Evolutionary conservation across 1,139 yeast genomes (phyloP).

Genomic region (Kodamaea derodonti): DNA sequence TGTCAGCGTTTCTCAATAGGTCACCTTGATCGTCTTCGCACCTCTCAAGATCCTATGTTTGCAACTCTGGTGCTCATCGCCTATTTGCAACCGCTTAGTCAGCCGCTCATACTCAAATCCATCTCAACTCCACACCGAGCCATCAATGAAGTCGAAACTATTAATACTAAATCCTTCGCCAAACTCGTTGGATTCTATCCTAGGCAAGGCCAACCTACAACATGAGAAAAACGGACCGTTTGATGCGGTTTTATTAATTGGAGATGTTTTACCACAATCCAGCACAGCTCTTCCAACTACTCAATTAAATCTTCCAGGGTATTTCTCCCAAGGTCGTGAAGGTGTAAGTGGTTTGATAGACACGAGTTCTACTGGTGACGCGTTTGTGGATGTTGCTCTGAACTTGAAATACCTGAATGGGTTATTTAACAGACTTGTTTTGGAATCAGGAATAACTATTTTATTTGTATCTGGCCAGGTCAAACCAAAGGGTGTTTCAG

Average conservation of each 20-base stretch:
- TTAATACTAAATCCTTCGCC: constrained; percentile 51
- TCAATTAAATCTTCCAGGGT: constrained; percentile 24
- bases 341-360: constrained; percentile 9
- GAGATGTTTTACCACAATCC: constrained; percentile 33
- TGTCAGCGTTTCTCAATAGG: too few species aligned
- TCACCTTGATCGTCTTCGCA: too few species aligned
- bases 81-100: not conserved
- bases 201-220: constrained; percentile 47
- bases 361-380: not conserved
- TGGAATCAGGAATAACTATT: constrained; percentile 39
- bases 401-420: constrained; percentile 20
- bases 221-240: constrained; percentile 63
- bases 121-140: too few species aligned
- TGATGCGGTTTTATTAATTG: constrained; percentile 50
- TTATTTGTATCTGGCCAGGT: constrained; percentile 36
- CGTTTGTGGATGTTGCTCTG: not conserved
- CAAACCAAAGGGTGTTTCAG: not conserved
- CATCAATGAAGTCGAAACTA: constrained; percentile 21
- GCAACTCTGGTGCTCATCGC: too few species aligned
- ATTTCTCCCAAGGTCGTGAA: constrained; percentile 24
- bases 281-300: constrained; percentile 15
- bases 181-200: constrained; percentile 33
- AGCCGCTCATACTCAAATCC: too few species aligned
- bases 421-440: constrained; percentile 32
- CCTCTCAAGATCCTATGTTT: too few species aligned